Conservation (phyloP, 805 yeast genomes). For the Saturnispora besseyi region DNA sequence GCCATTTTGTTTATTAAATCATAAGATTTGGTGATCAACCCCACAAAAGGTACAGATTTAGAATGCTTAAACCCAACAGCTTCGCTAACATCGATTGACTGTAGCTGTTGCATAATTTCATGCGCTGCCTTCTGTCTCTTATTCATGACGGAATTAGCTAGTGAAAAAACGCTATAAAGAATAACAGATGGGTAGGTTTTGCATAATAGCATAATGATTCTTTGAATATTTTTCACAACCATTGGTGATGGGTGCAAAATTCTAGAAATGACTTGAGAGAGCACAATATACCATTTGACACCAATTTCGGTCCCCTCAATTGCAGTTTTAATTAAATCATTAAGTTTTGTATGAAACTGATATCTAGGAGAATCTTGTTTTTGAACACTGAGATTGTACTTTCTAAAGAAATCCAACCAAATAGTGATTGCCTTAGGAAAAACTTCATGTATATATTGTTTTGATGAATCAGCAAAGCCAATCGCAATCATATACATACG, state of each 20-base stretch:
- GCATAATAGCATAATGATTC: slow-evolving; percentile 50
- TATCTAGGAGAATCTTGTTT: neutral
- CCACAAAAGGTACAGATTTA: slow-evolving; percentile 29
- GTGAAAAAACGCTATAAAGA: slow-evolving; percentile 75
- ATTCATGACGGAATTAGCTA: slow-evolving; percentile 47
- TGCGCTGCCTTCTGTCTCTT: slow-evolving; percentile 40
- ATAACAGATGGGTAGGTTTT: slow-evolving; percentile 70
- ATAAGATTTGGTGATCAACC: slow-evolving; percentile 24
- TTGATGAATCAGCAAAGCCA: slow-evolving; percentile 40
- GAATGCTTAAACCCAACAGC: slow-evolving; percentile 7
- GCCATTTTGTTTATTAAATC: slow-evolving; percentile 3
- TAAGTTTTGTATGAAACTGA: slow-evolving; percentile 8
- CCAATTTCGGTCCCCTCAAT: slow-evolving; percentile 18
- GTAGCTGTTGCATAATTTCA: slow-evolving; percentile 32
- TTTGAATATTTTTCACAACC: slow-evolving; percentile 46
- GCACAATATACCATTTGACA: slow-evolving; percentile 68
- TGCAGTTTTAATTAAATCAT: slow-evolving; percentile 15
- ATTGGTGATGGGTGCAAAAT: slow-evolving; percentile 51
- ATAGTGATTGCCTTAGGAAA: slow-evolving; percentile 83
- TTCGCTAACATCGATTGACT: slow-evolving; percentile 8
- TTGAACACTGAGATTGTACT: slow-evolving; percentile 13
- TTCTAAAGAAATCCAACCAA: slow-evolving; percentile 73
- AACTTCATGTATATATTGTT: slow-evolving; percentile 49
- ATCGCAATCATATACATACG: slow-evolving; percentile 50
- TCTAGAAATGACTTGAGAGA: slow-evolving; percentile 81